A percentile compares a stretch with the other conserved stretches of the same genome.
These are phyloP conservation scores for Cicer bijugum DNA, from an alignment of 306 rosid genomes.

Conservation along the genomic window DNA sequence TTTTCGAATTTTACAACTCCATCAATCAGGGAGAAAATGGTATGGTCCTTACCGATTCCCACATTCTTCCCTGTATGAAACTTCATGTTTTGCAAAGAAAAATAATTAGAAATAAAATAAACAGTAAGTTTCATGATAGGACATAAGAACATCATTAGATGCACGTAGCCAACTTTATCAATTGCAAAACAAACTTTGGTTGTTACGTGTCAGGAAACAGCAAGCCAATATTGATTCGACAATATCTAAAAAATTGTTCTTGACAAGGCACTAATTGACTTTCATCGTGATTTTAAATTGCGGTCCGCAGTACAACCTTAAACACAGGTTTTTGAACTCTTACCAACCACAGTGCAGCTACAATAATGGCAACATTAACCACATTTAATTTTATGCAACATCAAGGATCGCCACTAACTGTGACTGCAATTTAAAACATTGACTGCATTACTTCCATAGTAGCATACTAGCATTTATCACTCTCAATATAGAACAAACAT, in stretches of 20 bases:
- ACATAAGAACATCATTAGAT: not conserved
- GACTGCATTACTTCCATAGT: not conserved
- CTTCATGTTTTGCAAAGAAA: conserved; percentile 51
- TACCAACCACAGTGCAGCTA: too few relatives aligned
- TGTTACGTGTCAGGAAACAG: not conserved
- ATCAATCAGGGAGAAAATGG: conserved; percentile 90
- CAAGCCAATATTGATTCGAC: not conserved
- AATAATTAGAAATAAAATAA: conserved; percentile 22
- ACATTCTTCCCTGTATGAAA: conserved; percentile 94
- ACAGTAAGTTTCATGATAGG: not conserved
- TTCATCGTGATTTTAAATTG: too few relatives aligned
- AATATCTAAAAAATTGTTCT: not conserved
- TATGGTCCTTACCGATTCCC: conserved; percentile 91
- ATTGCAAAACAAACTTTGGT: not conserved
- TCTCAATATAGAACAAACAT: not conserved
- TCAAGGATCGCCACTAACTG: too few relatives aligned
- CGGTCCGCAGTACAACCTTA: too few relatives aligned
- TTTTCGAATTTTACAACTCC: conserved; percentile 94
- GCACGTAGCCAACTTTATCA: not conserved
- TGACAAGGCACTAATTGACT: not conserved
- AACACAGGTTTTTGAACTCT: too few relatives aligned
- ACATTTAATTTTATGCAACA: too few relatives aligned
- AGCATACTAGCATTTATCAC: conserved; percentile 1
- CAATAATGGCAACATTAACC: too few relatives aligned
- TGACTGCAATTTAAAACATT: too few relatives aligned